Evolutionary conservation across 2,329 filamentous ascomycete genomes (phyloP).

Genomic region (Botrytis pseudocinerea): DNA sequence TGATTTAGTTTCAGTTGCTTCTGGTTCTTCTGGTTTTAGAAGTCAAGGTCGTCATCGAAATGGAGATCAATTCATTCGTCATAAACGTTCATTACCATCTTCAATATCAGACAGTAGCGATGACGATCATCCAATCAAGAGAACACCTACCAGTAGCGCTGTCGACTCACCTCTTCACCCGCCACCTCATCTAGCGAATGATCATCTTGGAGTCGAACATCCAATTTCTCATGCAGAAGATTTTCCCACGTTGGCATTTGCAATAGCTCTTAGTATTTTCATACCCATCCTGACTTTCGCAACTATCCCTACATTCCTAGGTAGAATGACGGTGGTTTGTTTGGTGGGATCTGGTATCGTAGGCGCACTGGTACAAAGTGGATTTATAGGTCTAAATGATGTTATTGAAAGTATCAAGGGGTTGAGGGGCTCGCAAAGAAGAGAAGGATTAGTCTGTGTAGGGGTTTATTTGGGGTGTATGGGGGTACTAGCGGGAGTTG

Average conservation of each 20-base stretch:
- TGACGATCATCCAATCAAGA: background rate
- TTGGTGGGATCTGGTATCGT: slow-evolving; percentile 52
- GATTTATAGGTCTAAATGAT: slow-evolving; percentile 21
- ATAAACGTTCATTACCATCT: slow-evolving; percentile 4
- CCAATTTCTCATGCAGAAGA: slow-evolving; percentile 38
- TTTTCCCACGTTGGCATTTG: slow-evolving; percentile 44
- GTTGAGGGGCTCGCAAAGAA: slow-evolving; percentile 24
- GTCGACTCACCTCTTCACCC: slow-evolving; percentile 15
- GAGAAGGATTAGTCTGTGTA: slow-evolving; percentile 34
- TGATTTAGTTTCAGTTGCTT: slow-evolving; percentile 38
- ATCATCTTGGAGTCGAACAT: background rate
- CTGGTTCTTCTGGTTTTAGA: slow-evolving; percentile 14
- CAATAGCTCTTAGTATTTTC: slow-evolving; percentile 54
- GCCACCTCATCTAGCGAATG: background rate
- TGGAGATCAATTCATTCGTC: slow-evolving; percentile 22
- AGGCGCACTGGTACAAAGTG: slow-evolving; percentile 31
- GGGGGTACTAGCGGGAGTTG: slow-evolving; percentile 36
- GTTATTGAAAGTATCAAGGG: background rate
- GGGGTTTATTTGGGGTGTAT: slow-evolving; percentile 38
- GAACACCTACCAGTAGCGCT: background rate
- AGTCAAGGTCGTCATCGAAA: slow-evolving; percentile 19
- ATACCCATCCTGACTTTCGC: slow-evolving; percentile 60
- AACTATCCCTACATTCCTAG: slow-evolving; percentile 56
- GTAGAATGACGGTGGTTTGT: slow-evolving; percentile 57
- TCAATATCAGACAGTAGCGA: slow-evolving; percentile 5